Base-by-base conservation (phyloP, 805 yeast genomes). In the Cyberlindnera mississippiensis region DNA sequence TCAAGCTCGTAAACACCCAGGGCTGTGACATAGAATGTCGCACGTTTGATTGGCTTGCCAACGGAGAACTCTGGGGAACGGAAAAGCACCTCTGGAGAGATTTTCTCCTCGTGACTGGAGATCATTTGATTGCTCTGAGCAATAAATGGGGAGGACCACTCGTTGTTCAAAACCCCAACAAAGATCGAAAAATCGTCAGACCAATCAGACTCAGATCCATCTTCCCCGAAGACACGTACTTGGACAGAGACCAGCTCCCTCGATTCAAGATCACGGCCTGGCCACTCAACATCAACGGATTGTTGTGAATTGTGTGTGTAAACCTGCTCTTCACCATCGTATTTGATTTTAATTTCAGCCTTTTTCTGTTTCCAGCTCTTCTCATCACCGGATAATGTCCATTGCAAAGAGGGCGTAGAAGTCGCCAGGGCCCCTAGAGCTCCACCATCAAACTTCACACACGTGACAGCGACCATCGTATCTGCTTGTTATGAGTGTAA, bases 1-100 rank as follows among this genome's bases (percentile, higher is more conserved):
- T 49, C 52, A 14, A 49, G 28, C 17, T 49, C 50, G 33, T 49
- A 49, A 15, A 49, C 33, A 20, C 52, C 52, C 12, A 48, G 35
- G 4, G 48, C 49, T 4, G 52, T 48, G n/a, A 44, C 16, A 28
- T 40, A 45, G 15, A 45, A 20, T 9, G 33, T 48, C 3, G 49
- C 52, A 16, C 29, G 22, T 34, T 38, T 45, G 26, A 48, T 26
- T 4, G 13, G 9, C 37, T 41, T 42, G 9, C 24, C 4, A 10
- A 38, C 14, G 8, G 18, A 15, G 34, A 45, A 42, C n/a, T 11
- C 38, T 13, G 44, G 41, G 9, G 51, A 45, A 14, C 52, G 43
- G 37, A 45, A 48, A 14, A 48, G 24, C 8, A 44, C 43, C 34
- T 48, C 52, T 6, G 44, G 40, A 1, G 52, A 36, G 22, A 45